Conservation (phyloP, 2,329 filamentous ascomycete species). For the Pseudogymnoascus sp. region DNA sequence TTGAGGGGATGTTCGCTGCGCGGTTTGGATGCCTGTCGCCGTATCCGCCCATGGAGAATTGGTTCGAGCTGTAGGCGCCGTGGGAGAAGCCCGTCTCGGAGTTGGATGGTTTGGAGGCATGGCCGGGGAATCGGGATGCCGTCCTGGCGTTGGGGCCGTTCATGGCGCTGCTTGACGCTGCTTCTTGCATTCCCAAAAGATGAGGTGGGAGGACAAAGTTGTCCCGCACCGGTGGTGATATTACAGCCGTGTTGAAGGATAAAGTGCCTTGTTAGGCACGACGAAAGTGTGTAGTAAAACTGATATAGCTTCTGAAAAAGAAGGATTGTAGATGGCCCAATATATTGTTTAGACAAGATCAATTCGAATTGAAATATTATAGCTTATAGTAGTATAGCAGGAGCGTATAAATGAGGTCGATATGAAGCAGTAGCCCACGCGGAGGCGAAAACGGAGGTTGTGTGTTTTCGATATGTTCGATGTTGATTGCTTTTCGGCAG, state of each 20-base stretch:
- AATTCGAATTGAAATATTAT: background rate
- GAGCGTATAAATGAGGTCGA: constrained; percentile 8
- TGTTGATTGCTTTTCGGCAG: constrained; percentile 2
- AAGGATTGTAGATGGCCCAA: constrained; percentile 10
- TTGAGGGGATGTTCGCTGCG: constrained; percentile 71
- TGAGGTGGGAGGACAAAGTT: constrained; percentile 74
- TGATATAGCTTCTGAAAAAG: background rate
- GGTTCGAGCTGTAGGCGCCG: constrained; percentile 81
- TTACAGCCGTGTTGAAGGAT: constrained; percentile 71
- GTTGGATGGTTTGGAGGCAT: constrained; percentile 72
- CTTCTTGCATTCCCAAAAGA: constrained; percentile 86
- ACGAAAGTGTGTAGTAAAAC: constrained; percentile 15
- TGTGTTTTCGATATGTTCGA: constrained; percentile 5
- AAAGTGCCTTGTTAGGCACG: constrained; percentile 31
- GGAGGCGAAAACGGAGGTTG: background rate
- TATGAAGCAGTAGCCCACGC: constrained; percentile 7
- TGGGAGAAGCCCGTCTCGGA: constrained; percentile 88
- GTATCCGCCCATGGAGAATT: constrained; percentile 62
- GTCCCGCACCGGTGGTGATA: constrained; percentile 73
- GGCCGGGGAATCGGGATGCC: constrained; percentile 55
- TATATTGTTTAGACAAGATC: constrained; percentile 3
- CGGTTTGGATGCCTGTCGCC: constrained; percentile 79
- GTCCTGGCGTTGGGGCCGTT: constrained; percentile 46
- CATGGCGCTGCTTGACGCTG: constrained; percentile 55
- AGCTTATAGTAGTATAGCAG: background rate